Conservation (phyloP, 441 rosid genomes). For the Arabidopsis hybrid region DNA sequence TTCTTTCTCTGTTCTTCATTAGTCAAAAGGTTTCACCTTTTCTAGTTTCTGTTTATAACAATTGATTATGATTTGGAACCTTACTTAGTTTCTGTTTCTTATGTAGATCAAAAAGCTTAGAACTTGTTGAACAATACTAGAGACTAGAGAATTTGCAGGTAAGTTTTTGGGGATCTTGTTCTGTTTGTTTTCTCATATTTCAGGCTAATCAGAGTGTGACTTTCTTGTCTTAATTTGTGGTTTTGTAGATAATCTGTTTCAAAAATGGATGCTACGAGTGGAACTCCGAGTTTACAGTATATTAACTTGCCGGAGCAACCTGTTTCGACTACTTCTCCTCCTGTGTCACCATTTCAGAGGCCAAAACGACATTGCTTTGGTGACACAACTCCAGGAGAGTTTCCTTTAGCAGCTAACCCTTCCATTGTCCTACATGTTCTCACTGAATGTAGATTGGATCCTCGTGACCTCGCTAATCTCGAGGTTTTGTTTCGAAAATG, state of each 20-base stretch:
- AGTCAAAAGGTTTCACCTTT: slow-evolving; percentile 17
- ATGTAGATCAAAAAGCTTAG: slow-evolving; percentile 59
- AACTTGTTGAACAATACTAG: slow-evolving; percentile 52
- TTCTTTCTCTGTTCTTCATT: slow-evolving; percentile 32
- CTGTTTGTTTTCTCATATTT: slow-evolving; percentile 17
- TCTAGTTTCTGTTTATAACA: background rate
- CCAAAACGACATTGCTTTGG: slow-evolving; percentile 86
- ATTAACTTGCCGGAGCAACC: slow-evolving; percentile 83
- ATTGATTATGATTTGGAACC: slow-evolving; percentile 26
- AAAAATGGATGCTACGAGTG: slow-evolving; percentile 90
- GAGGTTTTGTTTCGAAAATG: slow-evolving; percentile 60
- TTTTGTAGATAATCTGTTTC: slow-evolving; percentile 75
- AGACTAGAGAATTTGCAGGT: slow-evolving; percentile 43
- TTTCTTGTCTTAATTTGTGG: slow-evolving; percentile 28
- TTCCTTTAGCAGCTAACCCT: slow-evolving; percentile 93
- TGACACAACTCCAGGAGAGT: slow-evolving; percentile 88
- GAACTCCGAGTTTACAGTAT: slow-evolving; percentile 69
- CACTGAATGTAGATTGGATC: slow-evolving; percentile 82
- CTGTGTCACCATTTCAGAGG: slow-evolving; percentile 62
- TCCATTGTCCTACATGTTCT: slow-evolving; percentile 95
- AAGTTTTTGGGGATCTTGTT: background rate
- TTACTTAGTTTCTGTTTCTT: slow-evolving; percentile 3
- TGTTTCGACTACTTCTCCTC: slow-evolving; percentile 60
- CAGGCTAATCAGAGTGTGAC: slow-evolving; percentile 37
- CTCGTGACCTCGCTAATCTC: slow-evolving; percentile 94